Base-by-base conservation (phyloP, 2,329 filamentous ascomycete species). In the Pseudopithomyces maydicus region DNA sequence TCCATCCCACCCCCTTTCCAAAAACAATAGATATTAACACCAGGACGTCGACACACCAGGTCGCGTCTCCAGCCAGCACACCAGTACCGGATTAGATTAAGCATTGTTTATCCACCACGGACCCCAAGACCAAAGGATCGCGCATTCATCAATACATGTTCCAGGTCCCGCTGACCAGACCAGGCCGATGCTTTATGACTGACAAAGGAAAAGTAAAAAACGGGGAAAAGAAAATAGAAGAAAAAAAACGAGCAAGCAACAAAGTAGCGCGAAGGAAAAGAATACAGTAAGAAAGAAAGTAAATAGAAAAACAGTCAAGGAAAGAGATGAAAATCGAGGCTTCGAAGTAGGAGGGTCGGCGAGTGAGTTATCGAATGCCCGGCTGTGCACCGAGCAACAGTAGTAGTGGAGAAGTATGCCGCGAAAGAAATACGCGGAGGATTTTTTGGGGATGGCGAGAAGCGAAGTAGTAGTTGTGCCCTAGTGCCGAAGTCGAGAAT, bases 321-420 rank as follows among this genome's bases (percentile, higher is more conserved):
- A 29, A 29, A 29, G 26, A 29, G 26, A 29, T 29, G 26, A 29
- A 29, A 29, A 5, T 61, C 58, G 45, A 58, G 41, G 47, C 19
- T 48, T 54, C 36, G 42, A 46, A 33, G 23, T 32, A 29, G 29
- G 33, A 32, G 35, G 39, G 20, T 42, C 36, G 49, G 14, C 15
- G 35, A 49, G 33, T 42, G 23, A 36, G 33, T 44, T 29, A 29
- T 29, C 26, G 26, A 29, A 54, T 50, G 54, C 64, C 63, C 56
- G 65, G 63, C 59, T 62, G 50, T 69, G 66, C 66, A 59, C 71
- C 65, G 54, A 69, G 69, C 69, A 68, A 64, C n/a, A 55, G n/a
- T 17, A 17, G 10, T n/a, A n/a, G n/a, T n/a, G n/a, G n/a, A 26
- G 23, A 45, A 45, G 43, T 45, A 45, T 45, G 26, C 26, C 26